These are phyloP conservation scores for Cochlearia excelsa DNA, from an alignment of 345 rosid species.

Conservation along the genomic window DNA sequence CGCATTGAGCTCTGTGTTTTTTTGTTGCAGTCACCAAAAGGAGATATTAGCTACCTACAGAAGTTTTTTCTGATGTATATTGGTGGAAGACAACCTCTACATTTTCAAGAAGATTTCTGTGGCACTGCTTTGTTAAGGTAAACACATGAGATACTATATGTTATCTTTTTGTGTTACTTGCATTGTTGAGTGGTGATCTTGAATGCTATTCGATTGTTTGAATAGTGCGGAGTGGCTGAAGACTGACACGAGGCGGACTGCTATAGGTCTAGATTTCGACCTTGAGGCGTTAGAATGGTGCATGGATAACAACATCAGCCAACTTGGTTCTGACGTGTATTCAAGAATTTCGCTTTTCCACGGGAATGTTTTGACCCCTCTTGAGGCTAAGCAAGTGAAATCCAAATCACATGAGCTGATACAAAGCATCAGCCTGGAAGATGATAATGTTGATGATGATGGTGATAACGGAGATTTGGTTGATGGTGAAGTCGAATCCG, in stretches of 20 bases:
- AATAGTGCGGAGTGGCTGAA: slow-evolving; percentile 81
- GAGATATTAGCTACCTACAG: slow-evolving; percentile 84
- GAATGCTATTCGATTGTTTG: slow-evolving; percentile 14
- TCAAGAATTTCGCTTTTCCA: slow-evolving; percentile 81
- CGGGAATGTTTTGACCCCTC: slow-evolving; percentile 77
- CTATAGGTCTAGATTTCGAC: slow-evolving; percentile 85
- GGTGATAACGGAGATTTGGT: slow-evolving; percentile 22
- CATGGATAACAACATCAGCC: slow-evolving; percentile 64
- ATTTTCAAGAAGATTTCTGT: slow-evolving; percentile 92
- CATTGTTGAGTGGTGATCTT: neutral
- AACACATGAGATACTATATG: neutral
- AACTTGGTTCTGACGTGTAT: slow-evolving; percentile 58
- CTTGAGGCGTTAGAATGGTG: slow-evolving; percentile 84
- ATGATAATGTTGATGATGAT: slow-evolving; percentile 36
- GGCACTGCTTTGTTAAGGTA: slow-evolving; percentile 93
- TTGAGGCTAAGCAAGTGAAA: slow-evolving; percentile 56
- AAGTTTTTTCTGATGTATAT: slow-evolving; percentile 82
- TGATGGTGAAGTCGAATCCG: slow-evolving; percentile 28
- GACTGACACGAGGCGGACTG: slow-evolving; percentile 74
- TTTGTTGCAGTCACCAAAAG: slow-evolving; percentile 73
- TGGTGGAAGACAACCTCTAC: slow-evolving; percentile 81
- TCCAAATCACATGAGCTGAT: slow-evolving; percentile 48
- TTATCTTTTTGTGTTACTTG: neutral
- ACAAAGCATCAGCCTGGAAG: slow-evolving; percentile 38
- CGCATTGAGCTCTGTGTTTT: neutral